These are phyloP conservation scores for Oidium heveae DNA, from an alignment of 2,329 filamentous ascomycete genomes.

Conservation along the genomic window DNA sequence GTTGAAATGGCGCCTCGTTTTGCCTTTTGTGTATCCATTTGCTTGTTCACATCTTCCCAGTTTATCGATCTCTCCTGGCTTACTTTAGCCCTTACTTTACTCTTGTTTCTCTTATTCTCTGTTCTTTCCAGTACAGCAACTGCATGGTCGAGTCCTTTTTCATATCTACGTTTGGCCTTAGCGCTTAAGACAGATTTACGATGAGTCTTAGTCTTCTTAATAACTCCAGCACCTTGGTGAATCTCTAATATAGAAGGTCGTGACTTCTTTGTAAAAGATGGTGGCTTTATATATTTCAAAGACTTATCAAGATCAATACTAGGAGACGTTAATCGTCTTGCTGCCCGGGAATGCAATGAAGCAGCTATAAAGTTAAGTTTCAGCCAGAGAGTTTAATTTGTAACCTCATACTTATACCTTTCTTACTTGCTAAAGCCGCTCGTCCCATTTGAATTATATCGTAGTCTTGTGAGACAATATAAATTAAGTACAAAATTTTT, in stretches of 20 bases:
- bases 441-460: neutral
- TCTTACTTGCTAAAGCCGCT: neutral
- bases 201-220: slow-evolving; percentile 35
- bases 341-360: slow-evolving; percentile 50
- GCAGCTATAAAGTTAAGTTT: slow-evolving; percentile 11
- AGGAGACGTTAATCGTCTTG: slow-evolving; percentile 45
- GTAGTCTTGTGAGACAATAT: no score
- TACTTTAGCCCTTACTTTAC: slow-evolving; percentile 21
- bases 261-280: slow-evolving; percentile 21
- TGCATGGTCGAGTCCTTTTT: slow-evolving; percentile 31
- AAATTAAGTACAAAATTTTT: no score
- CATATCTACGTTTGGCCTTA: slow-evolving; percentile 28
- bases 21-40: neutral
- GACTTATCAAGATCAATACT: slow-evolving; percentile 49
- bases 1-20: neutral
- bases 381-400: neutral
- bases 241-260: slow-evolving; percentile 44
- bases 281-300: slow-evolving; percentile 31
- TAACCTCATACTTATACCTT: neutral
- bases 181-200: slow-evolving; percentile 28
- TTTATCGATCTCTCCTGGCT: slow-evolving; percentile 25
- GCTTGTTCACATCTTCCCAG: slow-evolving; percentile 21
- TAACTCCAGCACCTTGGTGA: slow-evolving; percentile 39
- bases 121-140: slow-evolving; percentile 34
- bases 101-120: slow-evolving; percentile 27